Evolutionary conservation across 2,329 filamentous ascomycete species (phyloP), one percentile per base, ranked within the genome.

Genomic region (Aspergillus brunneoviolaceus): DNA sequence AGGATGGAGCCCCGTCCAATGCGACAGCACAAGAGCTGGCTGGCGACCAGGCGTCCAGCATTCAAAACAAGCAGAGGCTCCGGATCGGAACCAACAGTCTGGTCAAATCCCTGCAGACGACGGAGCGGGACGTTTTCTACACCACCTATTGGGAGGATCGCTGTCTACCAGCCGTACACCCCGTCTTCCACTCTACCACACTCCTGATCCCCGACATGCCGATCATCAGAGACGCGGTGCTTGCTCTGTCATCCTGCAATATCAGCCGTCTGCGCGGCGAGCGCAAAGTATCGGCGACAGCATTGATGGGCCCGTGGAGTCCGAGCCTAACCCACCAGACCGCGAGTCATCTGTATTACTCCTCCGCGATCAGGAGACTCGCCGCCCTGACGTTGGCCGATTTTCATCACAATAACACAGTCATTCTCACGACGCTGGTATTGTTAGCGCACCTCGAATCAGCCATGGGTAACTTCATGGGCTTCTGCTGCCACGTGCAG

Each of bases 341-440:
- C 2, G 60, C 65, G n/a, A 69, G 66, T 29, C 65, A 69, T 14
- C 49, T 68, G 16, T 69, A 69, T 49, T 69, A 69, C 51, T 69
- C 67, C 2, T 65, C 63, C 12, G 67, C 67, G 1, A 69, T 69
- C 33, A 53, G 35, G 16, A 59, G 21, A 39, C 58, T 69, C n/a
- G 54, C 54, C 2, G 14, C 57, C 2, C 11, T 68, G 11, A 60
- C 33, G 14, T 29, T 45, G 51, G 3, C 14, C 1, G 65, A 66
- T n/a, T 53, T 48, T 45, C 48, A 33, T 7, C 16, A 31, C 4
- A 63, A 65, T 14, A 3, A 56, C 5, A 55, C 42, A 5, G 42
- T 60, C 9, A 10, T 64, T 0, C 48, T 70, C 1, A 59, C 47
- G 1, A 60, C 68, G 0, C 54, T 69, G 0, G 57, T 66, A 9